Percentiles rank a stretch among this genome's conserved stretches.
Conservation (phyloP, 768 basidiomycete genomes). For the Pholiota microspora region DNA sequence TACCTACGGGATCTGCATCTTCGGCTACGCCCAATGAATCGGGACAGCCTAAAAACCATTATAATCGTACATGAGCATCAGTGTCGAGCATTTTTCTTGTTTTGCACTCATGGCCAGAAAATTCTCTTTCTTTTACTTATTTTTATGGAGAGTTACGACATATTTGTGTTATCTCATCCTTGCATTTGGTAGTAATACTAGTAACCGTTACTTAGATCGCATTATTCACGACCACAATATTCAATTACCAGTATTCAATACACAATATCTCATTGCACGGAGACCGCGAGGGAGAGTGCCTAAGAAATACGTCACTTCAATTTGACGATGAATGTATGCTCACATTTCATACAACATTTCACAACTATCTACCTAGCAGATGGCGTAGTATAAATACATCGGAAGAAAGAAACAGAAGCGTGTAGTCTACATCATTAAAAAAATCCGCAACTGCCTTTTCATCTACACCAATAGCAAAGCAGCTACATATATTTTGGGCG, state of each 20-base stretch:
- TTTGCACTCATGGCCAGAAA: no score
- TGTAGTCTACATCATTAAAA: not conserved
- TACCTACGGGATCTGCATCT: not conserved
- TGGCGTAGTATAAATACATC: slow-evolving; percentile 3
- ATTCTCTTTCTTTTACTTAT: not conserved
- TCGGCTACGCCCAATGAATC: no score
- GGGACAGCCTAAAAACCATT: no score
- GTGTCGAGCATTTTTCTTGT: not conserved
- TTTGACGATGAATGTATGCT: not conserved
- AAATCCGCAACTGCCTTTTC: not conserved
- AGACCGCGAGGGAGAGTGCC: not conserved
- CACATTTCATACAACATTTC: not conserved
- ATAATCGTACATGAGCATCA: no score
- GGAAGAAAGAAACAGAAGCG: not conserved
- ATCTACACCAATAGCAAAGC: not conserved
- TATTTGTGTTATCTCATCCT: not conserved
- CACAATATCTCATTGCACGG: not conserved
- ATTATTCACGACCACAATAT: no score
- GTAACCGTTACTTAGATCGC: no score
- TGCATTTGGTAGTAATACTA: not conserved
- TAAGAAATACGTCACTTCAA: not conserved
- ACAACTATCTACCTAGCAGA: not conserved
- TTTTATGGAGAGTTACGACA: not conserved
- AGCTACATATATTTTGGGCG: not conserved
- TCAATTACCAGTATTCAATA: no score